A percentile compares a stretch with the other conserved stretches of the same genome.
Evolutionary conservation across 306 rosid genomes (phyloP).

Genomic region (Ormosia semicastrata): DNA sequence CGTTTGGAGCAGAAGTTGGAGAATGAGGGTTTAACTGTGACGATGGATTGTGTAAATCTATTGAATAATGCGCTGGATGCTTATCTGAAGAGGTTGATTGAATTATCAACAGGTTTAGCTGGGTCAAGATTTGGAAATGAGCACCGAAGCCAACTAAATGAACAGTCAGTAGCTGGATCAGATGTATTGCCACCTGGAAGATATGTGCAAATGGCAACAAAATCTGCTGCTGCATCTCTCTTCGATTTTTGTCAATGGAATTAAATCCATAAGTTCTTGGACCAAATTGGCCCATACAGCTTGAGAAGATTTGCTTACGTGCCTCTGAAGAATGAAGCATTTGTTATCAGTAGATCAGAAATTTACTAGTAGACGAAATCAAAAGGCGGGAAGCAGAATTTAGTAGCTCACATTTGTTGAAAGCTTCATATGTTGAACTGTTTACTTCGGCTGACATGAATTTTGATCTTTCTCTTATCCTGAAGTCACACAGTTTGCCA

Average conservation of each 20-base stretch:
- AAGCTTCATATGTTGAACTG: slow-evolving; percentile 37
- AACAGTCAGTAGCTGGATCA: slow-evolving; percentile 29
- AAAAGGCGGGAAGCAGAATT: slow-evolving; percentile 37
- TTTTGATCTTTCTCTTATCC: slow-evolving; percentile 26
- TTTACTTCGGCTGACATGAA: slow-evolving; percentile 31
- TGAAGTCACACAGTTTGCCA: slow-evolving; percentile 29
- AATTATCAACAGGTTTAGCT: slow-evolving; percentile 61
- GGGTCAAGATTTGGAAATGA: slow-evolving; percentile 48
- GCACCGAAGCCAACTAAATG: slow-evolving; percentile 26
- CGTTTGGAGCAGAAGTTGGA: slow-evolving; percentile 75
- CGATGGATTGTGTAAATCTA: slow-evolving; percentile 74
- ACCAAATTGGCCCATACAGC: slow-evolving; percentile 77
- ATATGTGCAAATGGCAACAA: slow-evolving; percentile 36
- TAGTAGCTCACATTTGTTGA: slow-evolving; percentile 32
- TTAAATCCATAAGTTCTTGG: slow-evolving; percentile 77
- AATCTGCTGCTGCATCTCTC: slow-evolving; percentile 45
- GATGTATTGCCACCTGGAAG: slow-evolving; percentile 38
- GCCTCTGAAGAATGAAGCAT: slow-evolving; percentile 64
- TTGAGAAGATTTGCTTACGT: slow-evolving; percentile 69
- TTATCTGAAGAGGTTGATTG: slow-evolving; percentile 81
- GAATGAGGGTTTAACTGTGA: slow-evolving; percentile 53
- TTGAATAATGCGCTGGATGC: slow-evolving; percentile 83
- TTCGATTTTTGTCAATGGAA: slow-evolving; percentile 74
- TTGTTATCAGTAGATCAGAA: slow-evolving; percentile 20
- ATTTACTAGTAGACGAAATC: slow-evolving; percentile 19